Percentiles rank a stretch among this genome's conserved stretches.
Conservation (phyloP, 2,329 filamentous ascomycete genomes). For the Epichloe glyceriae region DNA sequence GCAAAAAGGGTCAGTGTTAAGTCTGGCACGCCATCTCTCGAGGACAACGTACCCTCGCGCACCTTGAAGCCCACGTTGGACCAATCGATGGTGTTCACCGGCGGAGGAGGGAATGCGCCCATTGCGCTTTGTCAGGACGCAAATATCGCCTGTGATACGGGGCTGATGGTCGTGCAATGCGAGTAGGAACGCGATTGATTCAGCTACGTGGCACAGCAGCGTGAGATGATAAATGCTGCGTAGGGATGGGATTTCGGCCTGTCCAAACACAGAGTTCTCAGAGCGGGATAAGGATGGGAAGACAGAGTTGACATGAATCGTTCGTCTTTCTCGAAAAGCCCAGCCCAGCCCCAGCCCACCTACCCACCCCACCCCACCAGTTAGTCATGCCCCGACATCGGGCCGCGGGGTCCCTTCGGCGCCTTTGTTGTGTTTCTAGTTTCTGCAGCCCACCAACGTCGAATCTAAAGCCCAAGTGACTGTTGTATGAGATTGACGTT, state of each 20-base stretch:
- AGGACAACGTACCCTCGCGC: constrained; percentile 54
- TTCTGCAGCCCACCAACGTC: no score
- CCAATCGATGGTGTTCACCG: constrained; percentile 82
- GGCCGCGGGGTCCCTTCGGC: constrained; percentile 1
- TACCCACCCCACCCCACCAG: no score
- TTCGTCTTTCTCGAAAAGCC: not conserved
- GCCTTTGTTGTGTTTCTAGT: no score
- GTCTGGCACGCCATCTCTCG: no score
- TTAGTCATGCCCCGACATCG: constrained; percentile 6
- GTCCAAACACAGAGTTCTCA: not conserved
- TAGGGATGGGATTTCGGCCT: no score
- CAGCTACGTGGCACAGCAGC: not conserved
- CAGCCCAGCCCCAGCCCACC: not conserved
- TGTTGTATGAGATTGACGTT: no score
- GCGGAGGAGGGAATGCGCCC: constrained; percentile 59
- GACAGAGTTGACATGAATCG: not conserved
- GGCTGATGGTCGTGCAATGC: not conserved
- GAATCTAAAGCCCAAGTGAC: no score
- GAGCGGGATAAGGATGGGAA: not conserved
- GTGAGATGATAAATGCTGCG: no score
- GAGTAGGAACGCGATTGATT: not conserved
- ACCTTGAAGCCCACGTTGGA: constrained; percentile 84
- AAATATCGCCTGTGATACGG: not conserved
- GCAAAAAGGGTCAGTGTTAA: not conserved
- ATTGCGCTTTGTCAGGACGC: constrained; percentile 16